Evolutionary conservation across 2,329 filamentous ascomycete genomes (phyloP), one percentile per base, ranked within the genome.

Genomic region (Huntiella abstrusa): DNA sequence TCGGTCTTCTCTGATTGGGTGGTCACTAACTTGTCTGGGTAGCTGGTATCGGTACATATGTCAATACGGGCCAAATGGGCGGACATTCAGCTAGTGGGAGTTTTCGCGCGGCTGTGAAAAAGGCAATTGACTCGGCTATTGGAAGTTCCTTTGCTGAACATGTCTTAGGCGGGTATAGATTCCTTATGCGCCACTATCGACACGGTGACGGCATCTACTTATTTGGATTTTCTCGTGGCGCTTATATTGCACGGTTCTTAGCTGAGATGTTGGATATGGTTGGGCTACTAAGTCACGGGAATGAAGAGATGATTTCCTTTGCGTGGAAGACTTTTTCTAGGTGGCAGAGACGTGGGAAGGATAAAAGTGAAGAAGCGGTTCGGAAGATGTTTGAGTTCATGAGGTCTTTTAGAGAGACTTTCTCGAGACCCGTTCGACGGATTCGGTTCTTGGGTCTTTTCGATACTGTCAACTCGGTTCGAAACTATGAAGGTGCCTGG

Each of bases 241-340:
- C 79, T 1, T 84, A 84, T 54, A 80, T 81, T 38, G 80, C 80
- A 0, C 73, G 80, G 2, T 84, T 84, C 55, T 62, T 85, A 1
- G 82, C 83, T 0, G 83, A 91, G 56, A 88, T 88, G 83, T 68
- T 91, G 5, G 83, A 91, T 55, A 78, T 83, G 53, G 77, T 91
- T 46, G 84, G 85, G 1, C 66, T 92, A 0, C 66, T 92, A 11
- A 80, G 78, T 10, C 78, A 82, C 44, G 83, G 84, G 8, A 92
- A 92, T 54, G 82, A 92, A 56, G 84, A 91, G 53, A 80, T 91
- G 76, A 76, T 84, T 44, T 68, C 71, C 3, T 92, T 92, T 57
- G 83, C 82, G 0, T 91, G 83, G 83, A 86, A 82, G 57, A 78
- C 80, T 0, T 86, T 85, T 55, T 71, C 77, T 5, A 75, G 78